Base-by-base conservation (phyloP, 352 stramenopile species). In the Peronospora tabacina region DNA sequence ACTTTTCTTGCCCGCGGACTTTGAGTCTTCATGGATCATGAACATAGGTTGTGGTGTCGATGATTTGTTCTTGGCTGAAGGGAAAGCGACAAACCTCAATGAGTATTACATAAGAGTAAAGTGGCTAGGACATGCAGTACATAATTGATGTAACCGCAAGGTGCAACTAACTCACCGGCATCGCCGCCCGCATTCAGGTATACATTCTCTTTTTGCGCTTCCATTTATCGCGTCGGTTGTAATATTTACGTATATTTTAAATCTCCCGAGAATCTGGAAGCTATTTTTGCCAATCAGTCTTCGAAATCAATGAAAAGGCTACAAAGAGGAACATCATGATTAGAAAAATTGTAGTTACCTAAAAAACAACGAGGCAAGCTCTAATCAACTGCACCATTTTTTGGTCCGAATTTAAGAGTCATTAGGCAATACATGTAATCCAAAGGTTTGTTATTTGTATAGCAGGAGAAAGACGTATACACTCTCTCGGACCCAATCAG, bases 141-240 rank as follows among this genome's bases (percentile, higher is more conserved):
- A 7, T 2, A 38, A 1, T 15, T 17, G 7, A 33, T 50, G 13
- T 45, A 80, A 68, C 60, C 42, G 34, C 55, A 32, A 60, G 62
- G 8, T 47, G 36, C 26, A 72, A 8, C 46, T 82, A 72, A 8
- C 46, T 82, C 85, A 52, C 34, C 32, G 24, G 33, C 52, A 29
- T 9, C 41, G 26, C 30, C 41, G 44, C 61, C 45, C 16, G 47
- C 60, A 26, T 54, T 40, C 12, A 44, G 53, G 41, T 85, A 68
- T 49, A 85, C 62, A 55, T 90, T 90, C 64, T 90, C 78, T 52
- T 90, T 90, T 46, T 86, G 74, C 34, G 74, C 61, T 24, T 78
- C 66, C 33, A 84, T 44, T 90, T 37, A 26, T 29, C 26, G 35
- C 33, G 2, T 20, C 44, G 7, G n/a, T 34, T 38, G 36, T 11